Base-by-base conservation (phyloP, 2,329 filamentous ascomycete genomes). In the Paraphoma sp. region DNA sequence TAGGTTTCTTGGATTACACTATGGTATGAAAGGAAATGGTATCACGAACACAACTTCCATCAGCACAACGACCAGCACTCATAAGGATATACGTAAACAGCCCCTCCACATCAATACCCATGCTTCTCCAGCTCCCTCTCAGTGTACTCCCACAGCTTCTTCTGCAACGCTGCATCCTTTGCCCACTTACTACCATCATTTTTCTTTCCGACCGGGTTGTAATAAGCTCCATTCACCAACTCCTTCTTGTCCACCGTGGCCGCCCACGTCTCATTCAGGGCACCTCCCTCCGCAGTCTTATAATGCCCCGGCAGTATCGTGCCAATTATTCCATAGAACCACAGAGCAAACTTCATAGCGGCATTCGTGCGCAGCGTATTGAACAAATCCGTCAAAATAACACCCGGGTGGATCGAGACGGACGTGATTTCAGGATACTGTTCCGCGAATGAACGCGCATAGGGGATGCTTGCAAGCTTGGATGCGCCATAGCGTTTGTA, bases 381-480 rank as follows among this genome's bases (percentile, higher is more conserved):
- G 38, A 70, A 79, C n/a, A 83, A 57, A 30, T 81, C 78, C 0
- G 82, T 83, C 14, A 75, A 55, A 16, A 84, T 80, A 18, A 81
- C 73, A 11, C 83, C 83, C 0, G 83, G 83, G 56, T 85, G 82
- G 4, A 84, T 59, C 0, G 78, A 72, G 0, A 80, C 76, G 6
- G 71, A 71, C 0, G 75, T 81, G 50, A 85, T 77, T 3, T 71
- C 52, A 1, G 82, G 82, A 57, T 84, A 80, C 0, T 73, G 74
- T 12, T 65, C 55, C 0, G 80, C 79, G 2, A 83, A 71, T 42
- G 80, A 73, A 6, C 72, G 64, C 0, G 80, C 71, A 62, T 78
- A 83, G 0, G 84, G 76, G 11, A 84, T 70, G 44, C 84, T 83
- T 4, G 81, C 81, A 5, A 85, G 75, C 60, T 84, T 85, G 31